These are phyloP conservation scores for Melastoma candidum DNA, from an alignment of 441 rosid species.

Conservation along the genomic window DNA sequence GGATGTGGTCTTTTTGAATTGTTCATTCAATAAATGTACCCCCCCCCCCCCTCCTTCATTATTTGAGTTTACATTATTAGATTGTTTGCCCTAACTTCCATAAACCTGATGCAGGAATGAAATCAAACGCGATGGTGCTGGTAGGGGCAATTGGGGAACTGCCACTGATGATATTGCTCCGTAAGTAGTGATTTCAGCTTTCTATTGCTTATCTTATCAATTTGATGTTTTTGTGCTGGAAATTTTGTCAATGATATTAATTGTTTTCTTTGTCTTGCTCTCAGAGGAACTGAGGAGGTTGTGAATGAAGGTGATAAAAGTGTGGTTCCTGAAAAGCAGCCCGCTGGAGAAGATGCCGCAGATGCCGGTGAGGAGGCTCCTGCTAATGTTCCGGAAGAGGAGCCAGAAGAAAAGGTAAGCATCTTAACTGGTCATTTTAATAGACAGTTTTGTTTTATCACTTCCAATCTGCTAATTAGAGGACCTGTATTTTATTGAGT, in stretches of 20 bases:
- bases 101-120: slow-evolving; percentile 34
- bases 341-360: slow-evolving; percentile 48
- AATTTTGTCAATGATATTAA: neutral
- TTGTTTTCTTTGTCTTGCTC: slow-evolving; percentile 6
- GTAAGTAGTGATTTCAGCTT: slow-evolving; percentile 36
- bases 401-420: slow-evolving; percentile 67
- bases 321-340: slow-evolving; percentile 46
- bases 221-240: no score
- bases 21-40: neutral
- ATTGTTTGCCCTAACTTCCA: no score
- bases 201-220: no score
- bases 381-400: slow-evolving; percentile 41
- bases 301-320: slow-evolving; percentile 31
- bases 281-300: slow-evolving; percentile 56
- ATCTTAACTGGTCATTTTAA: no score
- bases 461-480: no score
- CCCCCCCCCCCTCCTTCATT: no score
- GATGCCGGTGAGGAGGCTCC: slow-evolving; percentile 57
- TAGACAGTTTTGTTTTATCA: no score
- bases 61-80: no score
- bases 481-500: no score
- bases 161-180: slow-evolving; percentile 52
- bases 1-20: neutral
- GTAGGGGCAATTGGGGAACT: slow-evolving; percentile 92
- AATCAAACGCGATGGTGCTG: slow-evolving; percentile 78